phyloP scores from a whole-genome alignment of 768 basidiomycete species.

The Pleurotus sapidus region DNA sequence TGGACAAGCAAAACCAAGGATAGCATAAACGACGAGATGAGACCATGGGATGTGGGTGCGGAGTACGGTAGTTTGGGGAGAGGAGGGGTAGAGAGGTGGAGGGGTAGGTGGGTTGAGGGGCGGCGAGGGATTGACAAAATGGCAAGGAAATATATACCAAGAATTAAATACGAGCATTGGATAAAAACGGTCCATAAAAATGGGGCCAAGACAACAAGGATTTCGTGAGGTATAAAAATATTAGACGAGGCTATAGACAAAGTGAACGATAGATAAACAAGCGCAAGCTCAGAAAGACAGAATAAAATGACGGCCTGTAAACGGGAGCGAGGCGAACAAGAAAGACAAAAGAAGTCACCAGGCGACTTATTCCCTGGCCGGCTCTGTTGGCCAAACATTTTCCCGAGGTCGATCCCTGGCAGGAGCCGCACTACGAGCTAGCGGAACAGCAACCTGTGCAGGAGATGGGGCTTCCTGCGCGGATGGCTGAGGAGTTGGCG shows the following conservation, averaged over 20 bases:
- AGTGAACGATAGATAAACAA: background rate
- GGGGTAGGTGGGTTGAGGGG: background rate
- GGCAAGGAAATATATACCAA: background rate
- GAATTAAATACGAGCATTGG: slow-evolving; percentile 6
- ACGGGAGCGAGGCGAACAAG: too few species aligned
- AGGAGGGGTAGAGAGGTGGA: background rate
- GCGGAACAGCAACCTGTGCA: slow-evolving; percentile 1
- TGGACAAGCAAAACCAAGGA: slow-evolving; percentile 4
- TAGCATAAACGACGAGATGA: slow-evolving; percentile 4
- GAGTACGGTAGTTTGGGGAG: background rate
- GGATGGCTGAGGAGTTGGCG: slow-evolving; percentile 2
- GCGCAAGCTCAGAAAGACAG: too few species aligned
- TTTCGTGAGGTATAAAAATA: slow-evolving; percentile 7
- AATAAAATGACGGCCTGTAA: too few species aligned
- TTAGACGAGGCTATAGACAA: slow-evolving; percentile 5
- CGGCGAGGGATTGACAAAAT: background rate
- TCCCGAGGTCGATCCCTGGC: background rate
- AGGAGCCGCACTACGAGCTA: background rate
- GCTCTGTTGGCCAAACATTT: slow-evolving; percentile 6
- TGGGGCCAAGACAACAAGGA: background rate
- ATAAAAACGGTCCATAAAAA: slow-evolving; percentile 1
- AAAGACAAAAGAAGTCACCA: too few species aligned
- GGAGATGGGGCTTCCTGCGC: background rate
- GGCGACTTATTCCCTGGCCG: background rate
- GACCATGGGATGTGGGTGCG: background rate